A percentile compares a stretch with the other conserved stretches of the same genome.
phyloP scores from a whole-genome alignment of 2,329 filamentous ascomycete genomes.

The Fusarium devonianum region DNA sequence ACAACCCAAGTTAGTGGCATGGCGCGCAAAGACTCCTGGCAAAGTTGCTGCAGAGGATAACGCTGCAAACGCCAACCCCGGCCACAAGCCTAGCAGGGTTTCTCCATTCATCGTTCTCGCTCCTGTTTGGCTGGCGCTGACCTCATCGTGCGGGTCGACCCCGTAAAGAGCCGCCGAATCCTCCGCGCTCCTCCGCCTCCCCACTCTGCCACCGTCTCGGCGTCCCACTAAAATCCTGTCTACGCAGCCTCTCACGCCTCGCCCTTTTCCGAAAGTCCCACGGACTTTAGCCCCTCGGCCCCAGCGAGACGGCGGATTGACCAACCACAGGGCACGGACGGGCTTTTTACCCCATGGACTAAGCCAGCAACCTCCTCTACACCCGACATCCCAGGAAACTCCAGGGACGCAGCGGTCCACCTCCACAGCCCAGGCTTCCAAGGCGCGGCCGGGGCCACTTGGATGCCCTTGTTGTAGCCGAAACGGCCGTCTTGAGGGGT shows the following conservation, averaged over 20 bases:
- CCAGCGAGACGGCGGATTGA: slow-evolving; percentile 3
- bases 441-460: slow-evolving; percentile 30
- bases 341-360: slow-evolving; percentile 14
- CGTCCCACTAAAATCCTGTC: slow-evolving; percentile 4
- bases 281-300: slow-evolving; percentile 14
- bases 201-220: slow-evolving; percentile 9
- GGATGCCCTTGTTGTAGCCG: slow-evolving; percentile 30
- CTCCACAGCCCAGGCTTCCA: slow-evolving; percentile 38
- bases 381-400: slow-evolving; percentile 16
- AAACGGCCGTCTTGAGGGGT: slow-evolving; percentile 42
- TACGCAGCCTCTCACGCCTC: slow-evolving; percentile 14
- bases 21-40: neutral
- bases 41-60: neutral
- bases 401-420: slow-evolving; percentile 23
- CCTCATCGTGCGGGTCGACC: slow-evolving; percentile 34
- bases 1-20: no score
- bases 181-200: slow-evolving; percentile 32
- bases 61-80: slow-evolving; percentile 7
- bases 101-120: slow-evolving; percentile 37
- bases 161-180: slow-evolving; percentile 36
- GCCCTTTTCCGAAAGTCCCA: neutral
- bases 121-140: slow-evolving; percentile 24
- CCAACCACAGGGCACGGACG: slow-evolving; percentile 6
- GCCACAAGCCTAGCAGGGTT: slow-evolving; percentile 32
- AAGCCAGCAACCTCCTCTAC: no score